phyloP scores from a whole-genome alignment of 768 basidiomycete species.

The Termitomyces sp. region DNA sequence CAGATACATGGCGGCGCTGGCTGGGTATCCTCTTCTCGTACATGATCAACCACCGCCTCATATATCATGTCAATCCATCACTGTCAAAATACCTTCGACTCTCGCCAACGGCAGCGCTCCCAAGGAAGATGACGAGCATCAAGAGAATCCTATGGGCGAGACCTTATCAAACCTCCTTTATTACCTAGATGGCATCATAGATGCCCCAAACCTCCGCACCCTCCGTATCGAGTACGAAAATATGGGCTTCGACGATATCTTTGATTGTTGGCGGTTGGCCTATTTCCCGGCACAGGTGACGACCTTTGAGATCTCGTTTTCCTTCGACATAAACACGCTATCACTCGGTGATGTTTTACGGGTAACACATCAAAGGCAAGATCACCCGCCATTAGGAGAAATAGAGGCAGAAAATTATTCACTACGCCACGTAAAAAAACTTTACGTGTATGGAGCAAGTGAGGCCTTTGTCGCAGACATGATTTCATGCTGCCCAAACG shows the following conservation, averaged over 20 bases:
- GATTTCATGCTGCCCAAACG: constrained; percentile 4
- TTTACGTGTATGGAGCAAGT: constrained; percentile 5
- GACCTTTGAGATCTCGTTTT: constrained; percentile 16
- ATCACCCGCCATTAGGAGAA: neutral
- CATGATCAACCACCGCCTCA: constrained; percentile 1
- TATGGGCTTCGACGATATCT: constrained; percentile 17
- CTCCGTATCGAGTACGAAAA: constrained; percentile 17
- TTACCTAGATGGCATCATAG: constrained; percentile 12
- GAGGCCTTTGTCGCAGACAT: constrained; percentile 7
- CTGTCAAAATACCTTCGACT: constrained; percentile 8
- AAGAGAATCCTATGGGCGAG: constrained; percentile 12
- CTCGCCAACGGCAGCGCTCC: neutral
- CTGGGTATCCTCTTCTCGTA: constrained; percentile 3
- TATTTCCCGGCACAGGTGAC: constrained; percentile 16
- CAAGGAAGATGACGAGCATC: neutral
- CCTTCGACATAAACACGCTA: constrained; percentile 2
- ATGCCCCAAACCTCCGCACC: constrained; percentile 17
- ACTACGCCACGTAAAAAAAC: neutral
- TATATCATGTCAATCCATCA: constrained; percentile 7
- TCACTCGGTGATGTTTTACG: neutral
- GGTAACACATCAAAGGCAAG: neutral
- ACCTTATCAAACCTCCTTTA: constrained; percentile 18
- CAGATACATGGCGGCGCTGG: constrained; percentile 8
- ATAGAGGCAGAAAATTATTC: neutral
- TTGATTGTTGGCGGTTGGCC: constrained; percentile 15